These are phyloP conservation scores for Candida maesae DNA, from an alignment of 805 yeast genomes.

Conservation along the genomic window DNA sequence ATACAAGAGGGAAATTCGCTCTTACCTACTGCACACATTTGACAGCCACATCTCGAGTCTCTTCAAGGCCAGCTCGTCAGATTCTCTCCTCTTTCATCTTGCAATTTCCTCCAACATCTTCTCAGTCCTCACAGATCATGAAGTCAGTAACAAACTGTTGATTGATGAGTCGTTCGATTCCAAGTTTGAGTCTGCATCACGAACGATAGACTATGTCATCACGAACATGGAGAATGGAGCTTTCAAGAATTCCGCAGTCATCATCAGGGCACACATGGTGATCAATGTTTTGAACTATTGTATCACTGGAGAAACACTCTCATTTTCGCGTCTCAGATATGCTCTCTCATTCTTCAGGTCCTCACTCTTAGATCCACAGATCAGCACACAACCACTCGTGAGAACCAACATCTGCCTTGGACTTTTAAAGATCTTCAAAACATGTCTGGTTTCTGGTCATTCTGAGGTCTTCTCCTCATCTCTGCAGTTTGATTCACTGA, in stretches of 20 bases:
- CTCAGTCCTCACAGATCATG: slow-evolving; percentile 22
- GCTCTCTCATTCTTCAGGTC: slow-evolving; percentile 13
- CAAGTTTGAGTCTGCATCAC: slow-evolving; percentile 21
- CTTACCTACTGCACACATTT: slow-evolving; percentile 13
- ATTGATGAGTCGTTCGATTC: slow-evolving; percentile 22
- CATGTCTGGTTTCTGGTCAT: slow-evolving; percentile 4
- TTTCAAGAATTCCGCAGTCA: slow-evolving; percentile 10
- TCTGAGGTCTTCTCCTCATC: slow-evolving; percentile 4
- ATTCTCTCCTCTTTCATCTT: slow-evolving; percentile 11
- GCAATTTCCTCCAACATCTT: slow-evolving; percentile 21
- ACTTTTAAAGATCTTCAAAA: slow-evolving; percentile 7
- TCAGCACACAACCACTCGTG: slow-evolving; percentile 9
- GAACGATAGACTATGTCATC: slow-evolving; percentile 23
- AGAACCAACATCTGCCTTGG: slow-evolving; percentile 10
- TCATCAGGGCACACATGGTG: slow-evolving; percentile 22
- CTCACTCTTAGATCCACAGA: slow-evolving; percentile 1
- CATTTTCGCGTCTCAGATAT: slow-evolving; percentile 14
- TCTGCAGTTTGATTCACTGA: slow-evolving; percentile 11
- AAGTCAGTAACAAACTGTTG: slow-evolving; percentile 20
- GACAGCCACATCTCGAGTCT: slow-evolving; percentile 13
- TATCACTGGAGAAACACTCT: slow-evolving; percentile 14
- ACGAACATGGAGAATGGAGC: slow-evolving; percentile 2
- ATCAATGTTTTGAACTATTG: slow-evolving; percentile 17
- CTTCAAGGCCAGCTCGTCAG: slow-evolving; percentile 15
- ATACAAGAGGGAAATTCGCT: slow-evolving; percentile 19